Evolutionary conservation across 2,329 filamentous ascomycete genomes (phyloP).

Genomic region (Rhynchosporium graminicola): DNA sequence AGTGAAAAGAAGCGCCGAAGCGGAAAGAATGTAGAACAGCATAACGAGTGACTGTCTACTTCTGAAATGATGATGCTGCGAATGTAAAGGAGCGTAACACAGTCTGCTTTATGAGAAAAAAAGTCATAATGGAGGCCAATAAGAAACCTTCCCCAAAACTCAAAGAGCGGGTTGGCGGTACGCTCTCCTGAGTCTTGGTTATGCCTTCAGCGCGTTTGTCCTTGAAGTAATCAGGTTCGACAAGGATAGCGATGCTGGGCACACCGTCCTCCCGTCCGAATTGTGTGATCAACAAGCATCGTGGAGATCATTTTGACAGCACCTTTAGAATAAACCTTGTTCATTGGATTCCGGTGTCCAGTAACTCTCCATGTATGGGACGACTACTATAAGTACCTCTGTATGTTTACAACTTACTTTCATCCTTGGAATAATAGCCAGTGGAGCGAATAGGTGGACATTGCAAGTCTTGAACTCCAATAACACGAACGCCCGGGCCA

Average conservation of each 20-base stretch:
- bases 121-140: not conserved
- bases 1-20: slow-evolving; percentile 10
- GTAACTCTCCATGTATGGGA: not conserved
- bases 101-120: slow-evolving; percentile 2
- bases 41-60: slow-evolving; percentile 17
- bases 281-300: not conserved
- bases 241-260: not conserved
- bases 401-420: not conserved
- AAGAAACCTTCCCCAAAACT: not conserved
- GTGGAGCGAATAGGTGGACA: not conserved
- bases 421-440: not conserved
- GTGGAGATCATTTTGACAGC: not conserved
- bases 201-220: slow-evolving; percentile 4
- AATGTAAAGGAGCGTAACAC: slow-evolving; percentile 7
- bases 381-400: too few relatives aligned
- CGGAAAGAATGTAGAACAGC: slow-evolving; percentile 16
- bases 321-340: not conserved
- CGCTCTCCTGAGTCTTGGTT: slow-evolving; percentile 5
- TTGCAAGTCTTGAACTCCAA: slow-evolving; percentile 11
- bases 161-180: slow-evolving; percentile 10
- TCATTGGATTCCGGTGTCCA: not conserved
- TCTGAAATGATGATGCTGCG: slow-evolving; percentile 2
- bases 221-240: not conserved
- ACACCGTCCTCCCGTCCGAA: not conserved
- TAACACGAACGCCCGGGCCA: slow-evolving; percentile 12